phyloP scores from a whole-genome alignment of 176 grass and related monocot genomes.

The Rhynchospora pubera region DNA sequence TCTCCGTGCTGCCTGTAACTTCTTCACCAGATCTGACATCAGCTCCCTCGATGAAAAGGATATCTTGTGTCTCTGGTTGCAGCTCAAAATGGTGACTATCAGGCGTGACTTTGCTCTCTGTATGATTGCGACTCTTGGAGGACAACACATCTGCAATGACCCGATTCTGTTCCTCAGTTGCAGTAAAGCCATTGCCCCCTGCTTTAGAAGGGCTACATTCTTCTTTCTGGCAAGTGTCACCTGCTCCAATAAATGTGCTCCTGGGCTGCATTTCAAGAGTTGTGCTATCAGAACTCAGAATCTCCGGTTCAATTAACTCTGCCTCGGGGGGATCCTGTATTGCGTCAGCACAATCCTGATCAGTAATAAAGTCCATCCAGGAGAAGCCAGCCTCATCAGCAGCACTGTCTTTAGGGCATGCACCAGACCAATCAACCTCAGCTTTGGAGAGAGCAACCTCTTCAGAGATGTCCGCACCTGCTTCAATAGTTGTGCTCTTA shows the following conservation, averaged over 20 bases:
- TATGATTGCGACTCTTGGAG: too few species aligned
- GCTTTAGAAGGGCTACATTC: too few species aligned
- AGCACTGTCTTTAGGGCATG: neutral
- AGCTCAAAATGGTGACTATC: too few species aligned
- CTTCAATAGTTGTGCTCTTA: neutral
- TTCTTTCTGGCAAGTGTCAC: neutral
- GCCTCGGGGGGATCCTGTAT: neutral
- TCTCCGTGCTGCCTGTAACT: too few species aligned
- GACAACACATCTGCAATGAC: too few species aligned
- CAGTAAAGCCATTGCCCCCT: too few species aligned
- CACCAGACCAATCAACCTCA: neutral
- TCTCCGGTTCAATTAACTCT: neutral
- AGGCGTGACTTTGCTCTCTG: too few species aligned
- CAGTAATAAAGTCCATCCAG: conserved; percentile 61
- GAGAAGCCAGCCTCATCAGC: conserved; percentile 5
- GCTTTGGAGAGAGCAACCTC: neutral
- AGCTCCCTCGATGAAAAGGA: too few species aligned
- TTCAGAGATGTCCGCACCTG: neutral
- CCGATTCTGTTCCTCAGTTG: too few species aligned
- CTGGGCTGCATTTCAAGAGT: neutral
- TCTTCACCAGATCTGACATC: too few species aligned
- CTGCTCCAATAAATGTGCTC: neutral
- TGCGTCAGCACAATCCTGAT: neutral
- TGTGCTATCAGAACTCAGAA: neutral
- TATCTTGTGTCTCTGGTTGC: too few species aligned